These are phyloP conservation scores for Neonectria hederae DNA, from an alignment of 2,329 filamentous ascomycete species.

Conservation along the genomic window DNA sequence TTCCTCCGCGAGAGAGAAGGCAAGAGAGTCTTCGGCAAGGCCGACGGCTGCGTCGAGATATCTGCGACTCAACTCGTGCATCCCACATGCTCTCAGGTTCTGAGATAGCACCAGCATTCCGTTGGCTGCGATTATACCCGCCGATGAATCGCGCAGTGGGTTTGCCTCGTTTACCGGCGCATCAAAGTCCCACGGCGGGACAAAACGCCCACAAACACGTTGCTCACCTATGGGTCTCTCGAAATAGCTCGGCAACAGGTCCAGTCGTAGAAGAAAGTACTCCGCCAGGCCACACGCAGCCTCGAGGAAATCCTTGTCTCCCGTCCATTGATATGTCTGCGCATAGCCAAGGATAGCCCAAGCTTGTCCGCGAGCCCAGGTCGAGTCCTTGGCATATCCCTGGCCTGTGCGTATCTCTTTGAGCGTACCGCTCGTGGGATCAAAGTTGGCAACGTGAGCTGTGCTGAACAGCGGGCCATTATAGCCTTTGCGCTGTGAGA, in stretches of 20 bases:
- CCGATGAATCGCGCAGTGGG: slow-evolving; percentile 50
- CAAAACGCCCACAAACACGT: slow-evolving; percentile 36
- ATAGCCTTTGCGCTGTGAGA: slow-evolving; percentile 18
- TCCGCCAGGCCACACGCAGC: slow-evolving; percentile 57
- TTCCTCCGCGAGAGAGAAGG: slow-evolving; percentile 38
- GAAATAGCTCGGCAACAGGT: slow-evolving; percentile 45
- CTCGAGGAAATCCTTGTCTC: slow-evolving; percentile 53
- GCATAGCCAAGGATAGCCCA: slow-evolving; percentile 62
- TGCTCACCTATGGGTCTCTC: slow-evolving; percentile 28
- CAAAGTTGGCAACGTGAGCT: slow-evolving; percentile 61
- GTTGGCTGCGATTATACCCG: slow-evolving; percentile 51
- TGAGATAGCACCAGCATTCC: slow-evolving; percentile 51
- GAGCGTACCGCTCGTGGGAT: slow-evolving; percentile 52
- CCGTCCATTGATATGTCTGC: slow-evolving; percentile 60
- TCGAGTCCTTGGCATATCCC: slow-evolving; percentile 56
- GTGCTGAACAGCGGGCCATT: slow-evolving; percentile 46
- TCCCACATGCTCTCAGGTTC: slow-evolving; percentile 35
- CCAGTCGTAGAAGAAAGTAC: slow-evolving; percentile 58
- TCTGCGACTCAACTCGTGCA: slow-evolving; percentile 25
- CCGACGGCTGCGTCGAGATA: slow-evolving; percentile 42
- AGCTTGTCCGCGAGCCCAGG: slow-evolving; percentile 62
- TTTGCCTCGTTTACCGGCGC: slow-evolving; percentile 49
- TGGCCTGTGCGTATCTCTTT: slow-evolving; percentile 59
- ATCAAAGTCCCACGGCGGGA: slow-evolving; percentile 58
- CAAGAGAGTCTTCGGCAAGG: slow-evolving; percentile 45